phyloP scores from a whole-genome alignment of 441 rosid genomes.

The Viola pubescens region DNA sequence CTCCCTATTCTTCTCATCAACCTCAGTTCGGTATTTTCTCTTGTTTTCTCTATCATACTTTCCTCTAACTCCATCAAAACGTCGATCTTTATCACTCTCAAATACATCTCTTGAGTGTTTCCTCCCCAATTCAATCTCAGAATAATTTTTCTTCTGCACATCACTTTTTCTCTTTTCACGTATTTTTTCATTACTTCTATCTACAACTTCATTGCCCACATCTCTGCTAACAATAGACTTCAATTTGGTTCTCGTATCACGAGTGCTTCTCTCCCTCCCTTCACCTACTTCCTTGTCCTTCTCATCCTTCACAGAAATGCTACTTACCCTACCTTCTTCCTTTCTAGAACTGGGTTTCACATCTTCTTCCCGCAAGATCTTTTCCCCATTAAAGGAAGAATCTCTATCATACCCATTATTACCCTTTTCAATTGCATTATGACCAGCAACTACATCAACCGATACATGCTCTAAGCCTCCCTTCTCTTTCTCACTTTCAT shows the following conservation, averaged over 20 bases:
- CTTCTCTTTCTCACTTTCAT: conserved; percentile 32
- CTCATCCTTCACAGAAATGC: conserved; percentile 32
- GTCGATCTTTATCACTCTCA: conserved; percentile 28
- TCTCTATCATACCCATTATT: conserved; percentile 22
- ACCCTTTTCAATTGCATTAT: conserved; percentile 25
- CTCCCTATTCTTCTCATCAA: conserved; percentile 35
- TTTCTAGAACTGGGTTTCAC: conserved; percentile 29
- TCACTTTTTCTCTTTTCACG: conserved; percentile 30
- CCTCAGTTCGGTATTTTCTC: conserved; percentile 40
- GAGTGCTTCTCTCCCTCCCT: conserved; percentile 20
- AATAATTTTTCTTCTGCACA: conserved; percentile 23
- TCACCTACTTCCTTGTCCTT: conserved; percentile 25
- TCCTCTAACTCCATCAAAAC: conserved; percentile 29
- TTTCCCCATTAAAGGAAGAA: conserved; percentile 23
- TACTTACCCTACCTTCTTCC: conserved; percentile 19
- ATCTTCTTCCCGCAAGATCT: conserved; percentile 24
- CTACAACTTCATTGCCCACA: conserved; percentile 25
- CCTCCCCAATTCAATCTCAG: conserved; percentile 32
- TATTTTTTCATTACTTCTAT: conserved; percentile 28
- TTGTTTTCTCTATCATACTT: conserved; percentile 40
- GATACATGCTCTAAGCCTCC: conserved; percentile 17
- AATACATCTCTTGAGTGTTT: conserved; percentile 40
- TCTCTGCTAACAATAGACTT: conserved; percentile 34
- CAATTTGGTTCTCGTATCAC: conserved; percentile 28
- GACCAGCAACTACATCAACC: conserved; percentile 30